These are phyloP conservation scores for Pichia heedii DNA, from an alignment of 805 yeast species.

Conservation along the genomic window DNA sequence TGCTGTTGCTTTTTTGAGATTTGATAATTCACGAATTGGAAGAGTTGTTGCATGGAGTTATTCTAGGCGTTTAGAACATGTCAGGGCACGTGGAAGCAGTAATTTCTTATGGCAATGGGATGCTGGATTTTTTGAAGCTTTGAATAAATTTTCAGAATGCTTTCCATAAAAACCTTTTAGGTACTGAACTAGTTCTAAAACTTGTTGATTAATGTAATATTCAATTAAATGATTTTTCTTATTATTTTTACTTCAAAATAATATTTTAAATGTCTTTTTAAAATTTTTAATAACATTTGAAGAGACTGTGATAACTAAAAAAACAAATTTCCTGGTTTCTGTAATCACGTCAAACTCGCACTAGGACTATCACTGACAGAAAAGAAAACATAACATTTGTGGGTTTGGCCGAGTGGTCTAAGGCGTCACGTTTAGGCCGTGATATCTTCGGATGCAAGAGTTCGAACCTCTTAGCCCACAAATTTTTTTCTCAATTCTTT, in stretches of 20 bases:
- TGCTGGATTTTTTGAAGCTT: constrained; percentile 69
- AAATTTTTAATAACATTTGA: no score
- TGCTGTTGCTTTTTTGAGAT: constrained; percentile 54
- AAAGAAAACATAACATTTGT: constrained; percentile 7
- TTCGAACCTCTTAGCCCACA: constrained; percentile 25
- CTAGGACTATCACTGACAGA: no score
- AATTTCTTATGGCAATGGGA: constrained; percentile 79
- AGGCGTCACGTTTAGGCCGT: constrained; percentile 25
- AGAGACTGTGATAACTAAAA: no score
- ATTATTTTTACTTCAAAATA: no score
- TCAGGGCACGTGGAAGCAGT: constrained; percentile 44
- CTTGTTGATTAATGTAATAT: no score
- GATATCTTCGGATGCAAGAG: constrained; percentile 22
- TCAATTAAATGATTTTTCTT: no score
- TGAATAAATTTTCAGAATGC: constrained; percentile 29
- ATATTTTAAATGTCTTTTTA: no score
- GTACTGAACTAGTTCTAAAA: no score
- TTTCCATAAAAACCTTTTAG: no score
- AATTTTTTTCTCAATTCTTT: neutral
- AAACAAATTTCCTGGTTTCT: no score
- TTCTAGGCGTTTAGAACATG: constrained; percentile 57
- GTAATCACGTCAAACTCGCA: no score
- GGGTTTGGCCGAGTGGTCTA: constrained; percentile 25
- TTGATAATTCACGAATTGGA: constrained; percentile 67
- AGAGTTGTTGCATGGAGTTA: constrained; percentile 59